Evolutionary conservation across 768 basidiomycete genomes (phyloP).

Genomic region (Porpolomopsis calyptriformis): DNA sequence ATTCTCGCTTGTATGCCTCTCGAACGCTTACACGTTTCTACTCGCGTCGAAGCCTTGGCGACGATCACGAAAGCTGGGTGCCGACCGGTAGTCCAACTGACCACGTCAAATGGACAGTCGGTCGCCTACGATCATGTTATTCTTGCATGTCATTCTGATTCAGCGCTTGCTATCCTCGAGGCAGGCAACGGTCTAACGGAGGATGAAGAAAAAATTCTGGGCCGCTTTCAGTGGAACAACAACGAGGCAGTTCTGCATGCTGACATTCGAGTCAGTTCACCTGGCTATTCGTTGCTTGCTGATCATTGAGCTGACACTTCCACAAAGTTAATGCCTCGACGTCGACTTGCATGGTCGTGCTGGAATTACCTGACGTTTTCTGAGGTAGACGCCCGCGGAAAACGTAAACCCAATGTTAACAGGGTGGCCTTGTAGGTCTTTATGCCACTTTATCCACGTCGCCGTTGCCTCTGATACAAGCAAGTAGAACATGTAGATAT

Average conservation of each 20-base stretch:
- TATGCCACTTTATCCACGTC: not conserved
- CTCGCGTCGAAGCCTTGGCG: slow-evolving; percentile 29
- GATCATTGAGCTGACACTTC: too few relatives aligned
- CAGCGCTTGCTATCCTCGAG: slow-evolving; percentile 40
- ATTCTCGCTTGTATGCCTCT: slow-evolving; percentile 46
- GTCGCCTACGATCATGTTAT: slow-evolving; percentile 60
- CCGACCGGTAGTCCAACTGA: slow-evolving; percentile 30
- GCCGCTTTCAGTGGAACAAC: slow-evolving; percentile 52
- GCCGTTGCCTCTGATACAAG: not conserved
- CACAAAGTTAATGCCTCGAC: slow-evolving; percentile 65
- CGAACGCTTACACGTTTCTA: slow-evolving; percentile 47
- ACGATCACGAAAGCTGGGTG: slow-evolving; percentile 28
- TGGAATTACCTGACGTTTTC: slow-evolving; percentile 71
- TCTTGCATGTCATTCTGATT: slow-evolving; percentile 64
- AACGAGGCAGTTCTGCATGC: slow-evolving; percentile 62
- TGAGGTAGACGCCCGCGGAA: slow-evolving; percentile 23
- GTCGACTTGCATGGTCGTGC: slow-evolving; percentile 55
- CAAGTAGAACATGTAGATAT: slow-evolving; percentile 36
- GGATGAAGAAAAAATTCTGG: slow-evolving; percentile 46
- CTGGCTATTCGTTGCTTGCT: too few relatives aligned
- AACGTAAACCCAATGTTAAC: slow-evolving; percentile 38
- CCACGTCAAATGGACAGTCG: slow-evolving; percentile 34
- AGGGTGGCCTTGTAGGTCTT: slow-evolving; percentile 48
- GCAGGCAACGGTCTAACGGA: slow-evolving; percentile 38
- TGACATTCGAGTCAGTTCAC: slow-evolving; percentile 42